Evolutionary conservation across 129 eudicot species (phyloP), one percentile per base, ranked within the genome.

Genomic region (Artemisia annua): DNA sequence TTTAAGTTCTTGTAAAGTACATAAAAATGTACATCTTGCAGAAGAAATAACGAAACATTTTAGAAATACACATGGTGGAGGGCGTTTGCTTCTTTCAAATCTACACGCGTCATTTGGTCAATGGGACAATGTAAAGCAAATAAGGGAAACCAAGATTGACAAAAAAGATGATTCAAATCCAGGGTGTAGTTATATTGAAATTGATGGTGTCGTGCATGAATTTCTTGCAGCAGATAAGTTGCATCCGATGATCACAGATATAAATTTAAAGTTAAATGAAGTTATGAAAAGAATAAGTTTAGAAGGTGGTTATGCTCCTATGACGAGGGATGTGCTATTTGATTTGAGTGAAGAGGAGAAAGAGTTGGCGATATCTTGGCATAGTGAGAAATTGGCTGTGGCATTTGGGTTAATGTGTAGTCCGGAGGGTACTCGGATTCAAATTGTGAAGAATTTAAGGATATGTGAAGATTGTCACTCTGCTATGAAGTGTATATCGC

Each of bases 1-100:
- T 18, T 80, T 84, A 11, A 78, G 85, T 52, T 75, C 85, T 49
- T 84, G 88, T 78, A 67, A 82, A 50, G 39, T 77, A 15, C 88
- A 84, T 60, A 73, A 79, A 72, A 66, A 78, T 70, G 73, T 69
- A 28, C 44, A 49, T 50, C 78, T 82, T 11, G 88, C 81, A 10
- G 82, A 77, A 76, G 44, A 73, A 19, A 22, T 82, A 30, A 73
- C 69, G 1, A 54, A 51, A 20, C 80, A 78, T 77, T 70, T 82
- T 54, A 52, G 43, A 14, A 18, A 51, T 46, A 63, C 48, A 44
- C 65, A 63, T 16, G 72, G 82, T 62, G 77, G 76, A 46, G 86
- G 80, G 63, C 28, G 46, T 16, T 20, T 78, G 28, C 32, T 82
- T 52, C 77, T 82, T 73, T 82, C 86, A 6, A 82, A 82, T 63